Percentiles rank a stretch among this genome's conserved stretches.
Evolutionary conservation across 2,329 filamentous ascomycete genomes (phyloP).

Genomic region (Fragosphaeria purpurea): DNA sequence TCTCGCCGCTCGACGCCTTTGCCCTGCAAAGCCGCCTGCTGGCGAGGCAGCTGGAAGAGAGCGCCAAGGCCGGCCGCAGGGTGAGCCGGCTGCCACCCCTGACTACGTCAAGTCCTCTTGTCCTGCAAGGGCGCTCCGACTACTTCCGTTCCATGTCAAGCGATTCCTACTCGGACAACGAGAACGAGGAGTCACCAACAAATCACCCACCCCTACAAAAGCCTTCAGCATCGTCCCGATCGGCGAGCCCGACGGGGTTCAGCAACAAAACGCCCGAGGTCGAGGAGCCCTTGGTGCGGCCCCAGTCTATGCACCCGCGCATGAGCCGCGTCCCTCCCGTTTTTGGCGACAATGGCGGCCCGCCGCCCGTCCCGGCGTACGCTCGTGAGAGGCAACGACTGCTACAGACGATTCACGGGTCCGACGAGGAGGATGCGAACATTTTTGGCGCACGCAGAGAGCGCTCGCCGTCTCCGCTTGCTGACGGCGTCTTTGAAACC

Average conservation of each 20-base stretch:
- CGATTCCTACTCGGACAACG: constrained; percentile 44
- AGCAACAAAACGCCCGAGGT: constrained; percentile 42
- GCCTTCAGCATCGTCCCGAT: constrained; percentile 11
- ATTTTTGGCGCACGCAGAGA: constrained; percentile 47
- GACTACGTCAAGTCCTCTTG: constrained; percentile 70
- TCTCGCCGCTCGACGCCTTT: constrained; percentile 92
- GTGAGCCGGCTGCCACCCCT: constrained; percentile 79
- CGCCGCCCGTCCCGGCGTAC: constrained; percentile 31
- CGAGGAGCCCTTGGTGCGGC: constrained; percentile 49
- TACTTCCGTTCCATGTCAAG: constrained; percentile 70
- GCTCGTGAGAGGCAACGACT: constrained; percentile 28
- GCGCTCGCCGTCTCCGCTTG: constrained; percentile 45
- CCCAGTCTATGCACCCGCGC: constrained; percentile 64
- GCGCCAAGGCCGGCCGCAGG: constrained; percentile 60
- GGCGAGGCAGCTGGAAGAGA: constrained; percentile 77
- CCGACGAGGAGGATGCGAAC: constrained; percentile 29
- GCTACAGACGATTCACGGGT: background rate
- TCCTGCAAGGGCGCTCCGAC: constrained; percentile 63
- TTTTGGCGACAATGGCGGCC: constrained; percentile 33
- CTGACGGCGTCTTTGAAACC: constrained; percentile 2
- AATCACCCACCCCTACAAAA: constrained; percentile 13
- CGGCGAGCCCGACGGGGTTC: constrained; percentile 28
- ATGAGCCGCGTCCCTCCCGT: constrained; percentile 54
- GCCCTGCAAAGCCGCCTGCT: constrained; percentile 83
- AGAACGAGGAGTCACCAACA: constrained; percentile 23